Base-by-base conservation (phyloP, 129 eudicot species). In the Chrysanthemum makinoi region DNA sequence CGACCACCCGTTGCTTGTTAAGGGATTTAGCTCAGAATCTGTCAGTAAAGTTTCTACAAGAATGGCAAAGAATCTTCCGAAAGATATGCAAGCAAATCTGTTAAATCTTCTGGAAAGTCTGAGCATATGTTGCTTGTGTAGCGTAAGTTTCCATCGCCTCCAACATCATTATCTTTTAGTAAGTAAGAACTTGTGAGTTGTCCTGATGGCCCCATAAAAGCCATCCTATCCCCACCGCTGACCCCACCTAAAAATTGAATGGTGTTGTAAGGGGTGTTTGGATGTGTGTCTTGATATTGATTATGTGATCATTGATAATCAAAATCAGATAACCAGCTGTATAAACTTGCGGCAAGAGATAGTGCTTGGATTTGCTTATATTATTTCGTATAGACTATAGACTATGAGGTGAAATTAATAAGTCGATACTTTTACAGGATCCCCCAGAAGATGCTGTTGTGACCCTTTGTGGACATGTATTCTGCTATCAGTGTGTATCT, bases 371-470 rank as follows among this genome's bases (percentile, higher is more conserved):
- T 39, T 9, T 39, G 9, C 46, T 39, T 39, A 20, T 20, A 20
- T 20, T 20, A 20, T 20, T 20, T 20, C 20, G 20, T 20, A 20
- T 20, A 20, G 20, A 20, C 20, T 20, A 20, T 20, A 20, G 33
- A 39, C 20, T 17, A 0, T 52, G 19, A 16, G 68, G 15, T 35
- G 8, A 28, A 39, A 60, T 58, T 61, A 9, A 46, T 70, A 5
- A 24, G 15, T 76, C 33, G 20, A 43, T 72, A 39, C 48, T 63
- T 73, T 30, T 69, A 44, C 83, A 94, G 98, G 98, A 94, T 78
- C 89, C 96, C 69, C 97, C 98, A 26, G 97, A 94, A 78, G 94
- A 94, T 89, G 96, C 93, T 53, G 87, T 94, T 59, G 85, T 94
- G 68, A 85, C 98, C 18, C 81, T 84, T 48, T 94, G 98, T 54